A percentile compares a stretch with the other conserved stretches of the same genome.
Evolutionary conservation across 1,139 yeast species (phyloP).

Genomic region (Candida buenavistaensis): DNA sequence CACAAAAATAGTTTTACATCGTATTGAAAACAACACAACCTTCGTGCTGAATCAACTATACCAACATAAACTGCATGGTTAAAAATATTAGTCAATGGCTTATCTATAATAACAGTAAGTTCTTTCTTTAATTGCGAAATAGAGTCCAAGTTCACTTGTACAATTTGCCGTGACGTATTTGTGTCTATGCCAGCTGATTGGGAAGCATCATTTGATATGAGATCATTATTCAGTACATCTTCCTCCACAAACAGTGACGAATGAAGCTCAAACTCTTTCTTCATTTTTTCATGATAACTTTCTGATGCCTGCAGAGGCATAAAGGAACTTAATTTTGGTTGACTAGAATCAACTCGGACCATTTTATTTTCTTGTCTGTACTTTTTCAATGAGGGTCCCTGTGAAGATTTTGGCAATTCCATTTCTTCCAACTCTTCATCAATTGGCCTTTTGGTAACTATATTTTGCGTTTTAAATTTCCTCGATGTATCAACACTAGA

Average conservation of each 20-base stretch:
- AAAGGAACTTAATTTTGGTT: slow-evolving; percentile 20
- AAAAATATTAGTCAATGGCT: slow-evolving; percentile 63
- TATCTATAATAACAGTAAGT: slow-evolving; percentile 48
- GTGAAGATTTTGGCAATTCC: slow-evolving; percentile 14
- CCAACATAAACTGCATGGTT: slow-evolving; percentile 79
- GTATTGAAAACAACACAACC: slow-evolving; percentile 80
- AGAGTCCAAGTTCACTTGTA: slow-evolving; percentile 55
- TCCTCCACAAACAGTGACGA: slow-evolving; percentile 5
- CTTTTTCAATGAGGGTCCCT: slow-evolving; percentile 23
- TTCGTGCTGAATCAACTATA: slow-evolving; percentile 65
- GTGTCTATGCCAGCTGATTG: slow-evolving; percentile 7
- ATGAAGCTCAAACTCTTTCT: slow-evolving; percentile 7
- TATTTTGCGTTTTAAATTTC: slow-evolving; percentile 65
- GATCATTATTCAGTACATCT: slow-evolving; percentile 7
- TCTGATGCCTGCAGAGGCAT: slow-evolving; percentile 7
- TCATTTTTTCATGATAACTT: slow-evolving; percentile 9
- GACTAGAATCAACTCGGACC: slow-evolving; percentile 69
- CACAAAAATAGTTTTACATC: slow-evolving; percentile 76
- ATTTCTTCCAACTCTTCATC: slow-evolving; percentile 12
- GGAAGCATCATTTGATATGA: slow-evolving; percentile 10
- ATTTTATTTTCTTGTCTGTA: slow-evolving; percentile 60
- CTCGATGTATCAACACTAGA: slow-evolving; percentile 68
- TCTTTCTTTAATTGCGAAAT: slow-evolving; percentile 53
- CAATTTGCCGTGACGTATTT: slow-evolving; percentile 15
- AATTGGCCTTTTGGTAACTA: slow-evolving; percentile 27